Evolutionary conservation across 139 green algal species (phyloP).

Genomic region (Tetradesmus lagerheimii): DNA sequence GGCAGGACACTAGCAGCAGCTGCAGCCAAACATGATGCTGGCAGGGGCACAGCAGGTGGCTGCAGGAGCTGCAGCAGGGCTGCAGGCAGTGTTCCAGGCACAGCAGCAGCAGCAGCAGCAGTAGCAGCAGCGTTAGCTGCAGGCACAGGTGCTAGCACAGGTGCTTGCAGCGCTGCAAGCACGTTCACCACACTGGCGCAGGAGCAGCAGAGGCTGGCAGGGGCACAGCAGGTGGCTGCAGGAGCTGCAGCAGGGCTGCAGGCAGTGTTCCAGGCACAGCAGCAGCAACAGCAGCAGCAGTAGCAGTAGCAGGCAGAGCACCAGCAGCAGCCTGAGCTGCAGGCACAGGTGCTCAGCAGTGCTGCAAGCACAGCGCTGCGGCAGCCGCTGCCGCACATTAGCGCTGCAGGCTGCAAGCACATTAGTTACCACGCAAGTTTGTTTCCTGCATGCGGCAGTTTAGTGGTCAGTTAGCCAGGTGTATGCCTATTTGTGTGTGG

Average conservation of each 20-base stretch:
- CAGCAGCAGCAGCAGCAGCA: not conserved
- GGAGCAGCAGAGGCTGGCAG: not conserved
- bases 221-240: not conserved
- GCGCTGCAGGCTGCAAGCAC: no score
- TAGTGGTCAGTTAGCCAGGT: no score
- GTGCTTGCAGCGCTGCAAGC: not conserved
- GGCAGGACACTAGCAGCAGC: not conserved
- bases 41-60: not conserved
- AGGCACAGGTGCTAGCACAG: not conserved
- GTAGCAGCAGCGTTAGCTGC: not conserved
- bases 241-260: not conserved
- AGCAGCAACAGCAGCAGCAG: not conserved
- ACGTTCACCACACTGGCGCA: not conserved
- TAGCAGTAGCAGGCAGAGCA: no score
- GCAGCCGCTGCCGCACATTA: no score
- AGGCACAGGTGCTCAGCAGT: no score
- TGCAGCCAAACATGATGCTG: not conserved
- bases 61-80: no score
- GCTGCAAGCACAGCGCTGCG: no score
- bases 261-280: not conserved
- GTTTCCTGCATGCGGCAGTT: no score
- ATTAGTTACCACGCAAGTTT: no score
- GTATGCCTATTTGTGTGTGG: no score
- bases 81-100: not conserved
- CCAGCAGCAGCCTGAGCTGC: no score